Evolutionary conservation across 768 basidiomycete genomes (phyloP).

Genomic region (Lactarius psammicola): DNA sequence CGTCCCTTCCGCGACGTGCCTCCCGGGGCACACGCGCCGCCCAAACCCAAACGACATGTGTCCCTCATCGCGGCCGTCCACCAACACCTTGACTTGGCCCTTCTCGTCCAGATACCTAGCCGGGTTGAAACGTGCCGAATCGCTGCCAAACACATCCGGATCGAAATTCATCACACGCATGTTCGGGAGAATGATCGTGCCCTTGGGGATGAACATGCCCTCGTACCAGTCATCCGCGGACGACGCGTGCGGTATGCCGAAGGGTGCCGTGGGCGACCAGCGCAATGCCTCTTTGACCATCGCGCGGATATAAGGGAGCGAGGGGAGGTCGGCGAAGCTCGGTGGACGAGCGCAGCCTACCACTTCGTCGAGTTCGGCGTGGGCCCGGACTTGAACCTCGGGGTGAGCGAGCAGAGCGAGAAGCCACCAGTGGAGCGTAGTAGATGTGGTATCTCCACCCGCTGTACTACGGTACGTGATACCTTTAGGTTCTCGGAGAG

Average conservation of each 20-base stretch:
- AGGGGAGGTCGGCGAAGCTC: not conserved
- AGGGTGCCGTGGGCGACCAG: conserved; percentile 3
- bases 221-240: not conserved
- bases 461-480: not conserved
- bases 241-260: not conserved
- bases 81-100: not conserved
- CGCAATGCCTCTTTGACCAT: not conserved
- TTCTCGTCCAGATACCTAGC: not conserved
- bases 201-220: not conserved
- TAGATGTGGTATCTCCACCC: not conserved
- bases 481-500: not conserved
- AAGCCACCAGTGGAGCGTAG: not conserved
- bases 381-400: not conserved
- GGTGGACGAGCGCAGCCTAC: not conserved
- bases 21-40: not conserved
- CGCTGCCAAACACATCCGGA: not conserved
- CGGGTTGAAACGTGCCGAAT: not conserved
- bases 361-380: not conserved
- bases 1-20: not conserved
- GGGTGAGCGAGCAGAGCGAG: not conserved
- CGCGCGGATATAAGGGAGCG: not conserved
- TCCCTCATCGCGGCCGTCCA: not conserved
- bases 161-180: not conserved
- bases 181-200: conserved; percentile 1
- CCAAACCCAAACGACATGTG: not conserved